Evolutionary conservation across 306 rosid genomes (phyloP), one percentile per base, ranked within the genome.

Genomic region (Cercis canadensis): DNA sequence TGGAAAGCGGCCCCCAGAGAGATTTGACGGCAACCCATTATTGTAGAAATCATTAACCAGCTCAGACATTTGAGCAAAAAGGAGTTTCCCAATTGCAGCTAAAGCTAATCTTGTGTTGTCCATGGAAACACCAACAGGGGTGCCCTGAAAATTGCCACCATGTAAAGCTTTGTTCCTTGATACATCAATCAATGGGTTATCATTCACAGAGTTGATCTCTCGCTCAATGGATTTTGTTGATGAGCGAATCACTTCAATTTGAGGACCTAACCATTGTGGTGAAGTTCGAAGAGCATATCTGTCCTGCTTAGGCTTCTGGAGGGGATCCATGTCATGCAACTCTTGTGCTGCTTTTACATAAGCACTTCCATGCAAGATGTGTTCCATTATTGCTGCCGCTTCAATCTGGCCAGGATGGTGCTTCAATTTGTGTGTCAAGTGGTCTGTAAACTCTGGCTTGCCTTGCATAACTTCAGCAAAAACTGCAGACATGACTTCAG

Each of bases 261-360:
- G 86, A 11, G 88, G 88, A 62, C 86, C 85, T 43, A 84, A 19
- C 88, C 86, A 81, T 78, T 81, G 80, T 6, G 86, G 84, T 0
- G 84, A 84, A 43, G 88, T 84, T 8, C 86, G 57, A 75, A 84
- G 78, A 56, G 88, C 88, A 59, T 85, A 78, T 9, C 80, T 79
- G 56, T 85, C 89, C 64, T 85, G 86, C 54, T 70, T 74, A 29
- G 81, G 83, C 73, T 78, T 78, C 59, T 32, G 61, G 12, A 60
- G 33, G 15, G 68, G 63, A 16, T 74, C 72, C 0, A 37, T 78
- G 69, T 69, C 78, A 46, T 82, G 81, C 12, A 56, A 62, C 29
- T 69, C 76, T 12, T 58, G 39, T 31, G 78, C 82, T 7, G 50
- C 75, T 79, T 75, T 73, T 14, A 81, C 77, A 62, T 24, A 84